Conservation (phyloP, 257 asterid species). For the Ajuga chamaepitys region DNA sequence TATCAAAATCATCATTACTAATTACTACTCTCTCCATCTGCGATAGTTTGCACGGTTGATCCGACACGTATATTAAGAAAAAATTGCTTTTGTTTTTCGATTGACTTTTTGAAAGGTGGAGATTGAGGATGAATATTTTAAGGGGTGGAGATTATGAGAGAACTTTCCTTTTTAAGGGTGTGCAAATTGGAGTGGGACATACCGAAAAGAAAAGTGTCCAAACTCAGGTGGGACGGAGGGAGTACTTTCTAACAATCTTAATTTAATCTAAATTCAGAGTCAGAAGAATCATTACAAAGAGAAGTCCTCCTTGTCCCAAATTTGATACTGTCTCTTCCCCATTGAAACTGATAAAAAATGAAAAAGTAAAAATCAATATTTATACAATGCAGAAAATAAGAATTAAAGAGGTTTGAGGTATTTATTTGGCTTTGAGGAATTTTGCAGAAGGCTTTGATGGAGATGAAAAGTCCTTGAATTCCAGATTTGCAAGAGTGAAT, state of each 20-base stretch:
- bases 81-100: too few relatives aligned
- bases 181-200: too few relatives aligned
- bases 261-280: constrained; percentile 15
- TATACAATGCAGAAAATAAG: background rate
- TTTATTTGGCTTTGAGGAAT: constrained; percentile 56
- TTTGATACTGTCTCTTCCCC: constrained; percentile 72
- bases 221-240: too few relatives aligned
- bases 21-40: too few relatives aligned
- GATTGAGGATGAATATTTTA: too few relatives aligned
- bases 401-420: background rate
- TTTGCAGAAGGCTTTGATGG: constrained; percentile 42
- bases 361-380: background rate
- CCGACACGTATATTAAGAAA: too few relatives aligned
- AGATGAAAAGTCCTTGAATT: constrained; percentile 64
- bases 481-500: constrained; percentile 46
- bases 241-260: background rate
- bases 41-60: too few relatives aligned
- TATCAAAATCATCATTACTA: constrained; percentile 29
- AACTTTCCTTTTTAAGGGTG: too few relatives aligned
- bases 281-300: constrained; percentile 65
- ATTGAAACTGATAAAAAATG: constrained; percentile 51
- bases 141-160: too few relatives aligned
- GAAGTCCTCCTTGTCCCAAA: constrained; percentile 70
- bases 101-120: too few relatives aligned
- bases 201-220: too few relatives aligned